A percentile compares a stretch with the other conserved stretches of the same genome.
Evolutionary conservation across 352 stramenopile species (phyloP).

Genomic region (Pythium pectinolyticum): DNA sequence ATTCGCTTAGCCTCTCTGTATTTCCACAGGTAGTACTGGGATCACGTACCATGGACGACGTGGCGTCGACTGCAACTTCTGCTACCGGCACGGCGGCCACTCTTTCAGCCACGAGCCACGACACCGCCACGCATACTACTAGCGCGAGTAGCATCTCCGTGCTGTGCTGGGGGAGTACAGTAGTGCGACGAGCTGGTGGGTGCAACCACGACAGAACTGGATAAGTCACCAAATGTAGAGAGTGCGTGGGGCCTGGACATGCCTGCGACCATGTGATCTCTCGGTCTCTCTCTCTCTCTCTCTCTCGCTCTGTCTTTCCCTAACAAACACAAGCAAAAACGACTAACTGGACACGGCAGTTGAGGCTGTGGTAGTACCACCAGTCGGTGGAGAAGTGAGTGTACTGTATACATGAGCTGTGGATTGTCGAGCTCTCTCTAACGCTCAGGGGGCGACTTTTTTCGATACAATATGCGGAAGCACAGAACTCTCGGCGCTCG

Average conservation of each 20-base stretch:
- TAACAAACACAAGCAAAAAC: too few relatives aligned
- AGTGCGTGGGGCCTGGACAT: too few relatives aligned
- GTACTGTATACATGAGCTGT: neutral
- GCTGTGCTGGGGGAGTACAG: neutral
- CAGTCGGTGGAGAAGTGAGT: neutral
- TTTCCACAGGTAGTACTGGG: too few relatives aligned
- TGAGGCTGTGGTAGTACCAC: neutral
- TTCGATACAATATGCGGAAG: conserved; percentile 5
- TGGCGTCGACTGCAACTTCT: neutral
- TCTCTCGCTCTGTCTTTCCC: too few relatives aligned
- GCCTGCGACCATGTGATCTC: too few relatives aligned
- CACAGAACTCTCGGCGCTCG: neutral
- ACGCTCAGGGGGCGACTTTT: neutral
- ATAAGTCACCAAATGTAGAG: too few relatives aligned
- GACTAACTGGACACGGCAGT: too few relatives aligned
- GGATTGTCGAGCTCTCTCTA: too few relatives aligned
- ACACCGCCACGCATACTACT: too few relatives aligned
- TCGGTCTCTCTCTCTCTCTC: too few relatives aligned
- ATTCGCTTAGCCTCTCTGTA: too few relatives aligned
- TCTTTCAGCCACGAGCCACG: neutral
- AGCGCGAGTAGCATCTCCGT: neutral
- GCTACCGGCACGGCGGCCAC: neutral
- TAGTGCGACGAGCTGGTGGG: neutral
- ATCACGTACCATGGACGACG: neutral
- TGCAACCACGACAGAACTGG: too few relatives aligned